Percentiles rank a stretch among this genome's conserved stretches.
Evolutionary conservation across 2,329 filamentous ascomycete genomes (phyloP).

Genomic region (Pestalotiopsis sp.): DNA sequence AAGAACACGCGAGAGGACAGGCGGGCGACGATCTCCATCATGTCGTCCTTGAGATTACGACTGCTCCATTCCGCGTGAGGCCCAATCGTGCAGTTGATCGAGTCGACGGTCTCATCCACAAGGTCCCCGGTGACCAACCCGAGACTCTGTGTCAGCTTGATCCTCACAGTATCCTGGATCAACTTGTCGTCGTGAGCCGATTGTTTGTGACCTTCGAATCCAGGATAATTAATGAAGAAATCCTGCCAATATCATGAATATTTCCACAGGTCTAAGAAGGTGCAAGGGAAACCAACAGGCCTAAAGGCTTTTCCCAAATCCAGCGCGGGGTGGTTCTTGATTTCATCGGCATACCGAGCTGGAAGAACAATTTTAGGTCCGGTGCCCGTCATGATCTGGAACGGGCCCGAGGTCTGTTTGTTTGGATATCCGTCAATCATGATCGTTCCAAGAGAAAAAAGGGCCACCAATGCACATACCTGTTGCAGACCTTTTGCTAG

Average conservation of each 20-base stretch:
- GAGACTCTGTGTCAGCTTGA: slow-evolving; percentile 1
- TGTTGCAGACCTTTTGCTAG: background rate
- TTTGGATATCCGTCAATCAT: background rate
- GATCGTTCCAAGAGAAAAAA: background rate
- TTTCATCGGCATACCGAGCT: background rate
- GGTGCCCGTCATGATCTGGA: background rate
- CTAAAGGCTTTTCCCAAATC: background rate
- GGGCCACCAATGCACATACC: background rate
- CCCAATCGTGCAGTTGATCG: slow-evolving; percentile 35
- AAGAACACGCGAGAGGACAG: slow-evolving; percentile 53
- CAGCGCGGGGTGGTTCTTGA: background rate
- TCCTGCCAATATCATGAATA: background rate
- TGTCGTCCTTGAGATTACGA: slow-evolving; percentile 34
- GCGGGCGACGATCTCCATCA: slow-evolving; percentile 48
- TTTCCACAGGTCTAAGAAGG: background rate
- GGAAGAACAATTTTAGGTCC: background rate
- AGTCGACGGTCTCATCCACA: slow-evolving; percentile 14
- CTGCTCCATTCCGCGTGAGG: slow-evolving; percentile 40
- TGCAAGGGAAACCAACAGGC: background rate
- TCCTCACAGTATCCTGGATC: background rate
- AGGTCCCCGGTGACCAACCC: background rate
- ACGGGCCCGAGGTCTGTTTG: background rate
- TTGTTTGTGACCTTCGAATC: background rate
- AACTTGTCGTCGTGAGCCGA: background rate
- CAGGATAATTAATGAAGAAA: slow-evolving; percentile 5